Evolutionary conservation across 2,329 filamentous ascomycete genomes (phyloP).

Genomic region (Teratosphaeria zuluensis): DNA sequence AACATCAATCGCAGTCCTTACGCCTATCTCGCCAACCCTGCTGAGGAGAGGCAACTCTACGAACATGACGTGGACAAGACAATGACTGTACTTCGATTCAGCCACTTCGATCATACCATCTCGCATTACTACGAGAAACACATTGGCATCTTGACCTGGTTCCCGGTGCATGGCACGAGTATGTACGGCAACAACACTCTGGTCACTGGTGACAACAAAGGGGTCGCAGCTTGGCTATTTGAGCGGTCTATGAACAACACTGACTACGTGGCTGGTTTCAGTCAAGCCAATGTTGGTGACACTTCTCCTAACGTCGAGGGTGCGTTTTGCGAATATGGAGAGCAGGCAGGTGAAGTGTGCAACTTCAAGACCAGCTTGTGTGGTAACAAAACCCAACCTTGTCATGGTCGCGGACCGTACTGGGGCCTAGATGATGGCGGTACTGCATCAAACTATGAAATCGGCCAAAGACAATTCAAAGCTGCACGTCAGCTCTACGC

Average conservation of each 20-base stretch:
- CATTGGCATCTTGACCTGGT: constrained; percentile 80
- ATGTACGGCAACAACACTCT: constrained; percentile 87
- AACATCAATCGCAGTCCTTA: constrained; percentile 86
- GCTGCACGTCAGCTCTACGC: constrained; percentile 53
- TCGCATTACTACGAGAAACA: constrained; percentile 65
- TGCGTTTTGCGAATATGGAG: constrained; percentile 81
- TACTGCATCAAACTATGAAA: constrained; percentile 66
- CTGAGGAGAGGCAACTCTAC: constrained; percentile 63
- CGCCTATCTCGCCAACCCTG: constrained; percentile 79
- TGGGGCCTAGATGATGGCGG: constrained; percentile 55
- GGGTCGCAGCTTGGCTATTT: constrained; percentile 76
- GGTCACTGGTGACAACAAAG: constrained; percentile 92
- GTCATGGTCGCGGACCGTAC: constrained; percentile 63
- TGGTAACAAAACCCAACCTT: constrained; percentile 58
- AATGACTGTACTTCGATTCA: constrained; percentile 69
- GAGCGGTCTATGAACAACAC: constrained; percentile 54
- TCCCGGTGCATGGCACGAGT: constrained; percentile 83
- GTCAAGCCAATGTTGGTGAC: constrained; percentile 83
- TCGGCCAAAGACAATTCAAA: constrained; percentile 61
- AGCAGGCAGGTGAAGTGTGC: constrained; percentile 52
- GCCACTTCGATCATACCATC: constrained; percentile 27
- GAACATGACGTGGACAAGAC: constrained; percentile 60
- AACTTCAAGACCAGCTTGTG: constrained; percentile 79
- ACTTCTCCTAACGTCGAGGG: constrained; percentile 82
- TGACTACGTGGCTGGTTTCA: constrained; percentile 82